Base-by-base conservation (phyloP, 805 yeast species). In the Wickerhamiella brachini region DNA sequence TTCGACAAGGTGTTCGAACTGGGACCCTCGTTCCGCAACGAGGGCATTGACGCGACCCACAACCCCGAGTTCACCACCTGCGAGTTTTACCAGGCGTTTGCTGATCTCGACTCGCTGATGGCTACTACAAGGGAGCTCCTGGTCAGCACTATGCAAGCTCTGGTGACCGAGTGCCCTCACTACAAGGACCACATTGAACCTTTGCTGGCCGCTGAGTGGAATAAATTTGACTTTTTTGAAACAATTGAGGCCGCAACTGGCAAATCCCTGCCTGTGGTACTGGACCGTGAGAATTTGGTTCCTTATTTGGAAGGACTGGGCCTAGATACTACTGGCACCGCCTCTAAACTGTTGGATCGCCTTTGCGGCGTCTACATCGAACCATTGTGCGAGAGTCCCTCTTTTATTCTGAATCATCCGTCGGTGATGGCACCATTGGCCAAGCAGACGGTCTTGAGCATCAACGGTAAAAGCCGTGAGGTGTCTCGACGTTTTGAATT, bases 51-150 rank as follows among this genome's bases (percentile, higher is more conserved):
- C 63, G 72, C 83, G 1, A 85, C 95, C 0, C 98, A 90, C 64
- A 93, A 90, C 65, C 95, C 96, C 0, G 98, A 90, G 62, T 90
- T 89, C 63, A 82, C 95, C 1, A 78, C 87, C 2, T 80, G 95
- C 62, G 98, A 90, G 63, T 85, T 87, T 59, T 90, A 90, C 64
- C 84, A 83, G 59, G 74, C 85, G 0, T 88, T 75, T 61, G 78
- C 83, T 0, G 71, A 76, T 9, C 68, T 93, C 56, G 75, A 77
- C 0, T 84, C 84, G 24, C 68, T 90, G 53, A 83, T 87, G 74
- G 53, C 51, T 0, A 58, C 81, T 34, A 81, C 94, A 0, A 83
- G 85, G 59, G 67, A 69, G 0, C 57, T 89, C 50, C 73, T 88
- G 44, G 53, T 56, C 1, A 61, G 56, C 5, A 64, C 83, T 0